Evolutionary conservation across 169 alveolate genomes (phyloP).

Genomic region (Eimeria necatrix): DNA sequence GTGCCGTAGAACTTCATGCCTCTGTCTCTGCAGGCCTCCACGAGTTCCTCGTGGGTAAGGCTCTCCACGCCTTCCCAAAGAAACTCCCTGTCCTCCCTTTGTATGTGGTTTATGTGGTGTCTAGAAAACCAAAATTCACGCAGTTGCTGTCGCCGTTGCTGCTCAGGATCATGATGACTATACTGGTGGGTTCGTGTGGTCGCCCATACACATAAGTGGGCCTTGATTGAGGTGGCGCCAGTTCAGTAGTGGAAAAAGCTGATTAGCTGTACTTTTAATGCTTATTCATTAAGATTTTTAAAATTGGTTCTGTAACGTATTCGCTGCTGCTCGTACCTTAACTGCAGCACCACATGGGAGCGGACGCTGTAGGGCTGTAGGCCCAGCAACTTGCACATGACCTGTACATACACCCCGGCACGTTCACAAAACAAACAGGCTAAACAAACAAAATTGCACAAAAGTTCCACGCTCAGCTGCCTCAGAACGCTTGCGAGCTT

Average conservation of each 20-base stretch:
- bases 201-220: no score
- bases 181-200: no score
- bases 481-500: no score
- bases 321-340: constrained; percentile 56
- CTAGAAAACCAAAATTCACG: constrained; percentile 71
- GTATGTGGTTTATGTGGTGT: constrained; percentile 89
- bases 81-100: constrained; percentile 91
- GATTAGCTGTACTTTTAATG: no score
- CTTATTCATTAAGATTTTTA: no score
- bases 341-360: constrained; percentile 91
- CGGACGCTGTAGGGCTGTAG: constrained; percentile 91
- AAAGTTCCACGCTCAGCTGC: no score
- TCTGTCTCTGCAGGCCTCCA: constrained; percentile 89
- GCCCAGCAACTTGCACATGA: constrained; percentile 91
- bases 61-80: constrained; percentile 94
- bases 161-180: neutral
- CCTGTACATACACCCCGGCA: constrained; percentile 75
- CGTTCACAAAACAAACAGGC: neutral
- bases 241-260: no score
- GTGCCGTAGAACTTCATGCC: constrained; percentile 91
- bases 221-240: neutral
- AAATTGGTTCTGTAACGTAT: no score
- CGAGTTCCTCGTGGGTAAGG: constrained; percentile 88
- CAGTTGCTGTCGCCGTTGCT: constrained; percentile 87
- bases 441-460: neutral